Evolutionary conservation across 148 eudicot species (phyloP).

Genomic region (Agrostemma githago): DNA sequence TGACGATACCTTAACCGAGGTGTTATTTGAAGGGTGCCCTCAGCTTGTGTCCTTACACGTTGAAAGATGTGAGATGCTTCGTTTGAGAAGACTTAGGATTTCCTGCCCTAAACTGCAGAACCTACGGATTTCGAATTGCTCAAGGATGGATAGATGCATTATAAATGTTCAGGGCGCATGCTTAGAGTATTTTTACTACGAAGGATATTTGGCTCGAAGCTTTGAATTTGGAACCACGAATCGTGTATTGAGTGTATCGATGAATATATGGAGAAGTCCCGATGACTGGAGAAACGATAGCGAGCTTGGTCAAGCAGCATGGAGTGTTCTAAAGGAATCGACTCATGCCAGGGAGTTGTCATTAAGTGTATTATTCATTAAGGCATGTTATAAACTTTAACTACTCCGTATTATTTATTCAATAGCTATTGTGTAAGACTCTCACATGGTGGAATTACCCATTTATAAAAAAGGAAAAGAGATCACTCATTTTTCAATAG

Average conservation of each 20-base stretch:
- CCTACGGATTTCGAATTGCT: neutral
- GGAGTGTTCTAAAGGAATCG: neutral
- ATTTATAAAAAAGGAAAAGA: no score
- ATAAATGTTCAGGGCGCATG: neutral
- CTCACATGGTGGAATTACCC: no score
- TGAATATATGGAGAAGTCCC: neutral
- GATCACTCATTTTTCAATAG: no score
- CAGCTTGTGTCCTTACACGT: neutral
- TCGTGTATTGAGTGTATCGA: neutral
- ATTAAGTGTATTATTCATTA: neutral
- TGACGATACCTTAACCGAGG: neutral
- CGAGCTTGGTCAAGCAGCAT: constrained; percentile 5
- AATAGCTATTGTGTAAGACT: no score
- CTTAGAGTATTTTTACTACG: neutral
- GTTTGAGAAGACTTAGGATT: neutral
- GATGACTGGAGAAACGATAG: neutral
- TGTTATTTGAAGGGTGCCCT: constrained; percentile 3
- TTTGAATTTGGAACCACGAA: constrained; percentile 2
- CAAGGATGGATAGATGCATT: neutral
- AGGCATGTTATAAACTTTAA: neutral
- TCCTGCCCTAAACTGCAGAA: neutral
- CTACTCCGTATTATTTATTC: neutral
- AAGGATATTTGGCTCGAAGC: neutral
- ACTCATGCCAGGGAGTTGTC: neutral
- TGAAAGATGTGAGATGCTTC: neutral